Percentiles rank a stretch among this genome's conserved stretches.
Evolutionary conservation across 441 rosid species (phyloP).

Genomic region (Hypseocharis bilobata): DNA sequence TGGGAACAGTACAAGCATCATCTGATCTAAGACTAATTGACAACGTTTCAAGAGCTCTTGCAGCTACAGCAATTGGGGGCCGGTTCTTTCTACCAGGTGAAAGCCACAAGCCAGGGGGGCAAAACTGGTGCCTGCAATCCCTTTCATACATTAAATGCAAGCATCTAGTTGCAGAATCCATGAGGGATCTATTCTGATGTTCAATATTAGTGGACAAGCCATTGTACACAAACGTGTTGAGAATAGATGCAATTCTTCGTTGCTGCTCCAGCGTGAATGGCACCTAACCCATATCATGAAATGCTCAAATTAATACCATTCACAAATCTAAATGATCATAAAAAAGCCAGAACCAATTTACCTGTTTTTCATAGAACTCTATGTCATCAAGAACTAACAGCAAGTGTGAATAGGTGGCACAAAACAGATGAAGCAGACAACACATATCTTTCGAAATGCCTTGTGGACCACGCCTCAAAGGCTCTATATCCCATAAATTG

Average conservation of each 20-base stretch:
- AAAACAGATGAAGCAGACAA: conserved; percentile 80
- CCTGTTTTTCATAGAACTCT: conserved; percentile 97
- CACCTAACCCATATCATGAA: conserved; percentile 44
- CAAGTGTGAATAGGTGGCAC: conserved; percentile 82
- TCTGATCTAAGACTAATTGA: conserved; percentile 39
- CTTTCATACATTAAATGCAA: conserved; percentile 92
- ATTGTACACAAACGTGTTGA: conserved; percentile 83
- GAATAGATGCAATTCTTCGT: conserved; percentile 63
- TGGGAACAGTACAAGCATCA: conserved; percentile 40
- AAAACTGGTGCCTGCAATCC: conserved; percentile 85
- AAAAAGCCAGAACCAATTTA: conserved; percentile 24
- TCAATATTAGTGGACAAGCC: conserved; percentile 43
- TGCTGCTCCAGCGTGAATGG: conserved; percentile 84
- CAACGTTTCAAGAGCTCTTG: conserved; percentile 70
- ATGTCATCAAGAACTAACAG: conserved; percentile 96
- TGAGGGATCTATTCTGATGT: conserved; percentile 49
- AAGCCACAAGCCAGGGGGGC: conserved; percentile 84
- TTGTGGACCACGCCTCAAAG: conserved; percentile 60
- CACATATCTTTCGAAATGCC: conserved; percentile 62
- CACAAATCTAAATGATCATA: conserved; percentile 18
- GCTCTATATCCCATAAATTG: conserved; percentile 70
- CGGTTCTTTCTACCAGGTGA: conserved; percentile 78
- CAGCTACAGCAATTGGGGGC: conserved; percentile 85
- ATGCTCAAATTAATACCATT: conserved; percentile 25
- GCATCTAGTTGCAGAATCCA: conserved; percentile 87